Percentiles rank a stretch among this genome's conserved stretches.
Conservation (phyloP, 2,329 filamentous ascomycete species). For the Pyricularia grisea region DNA sequence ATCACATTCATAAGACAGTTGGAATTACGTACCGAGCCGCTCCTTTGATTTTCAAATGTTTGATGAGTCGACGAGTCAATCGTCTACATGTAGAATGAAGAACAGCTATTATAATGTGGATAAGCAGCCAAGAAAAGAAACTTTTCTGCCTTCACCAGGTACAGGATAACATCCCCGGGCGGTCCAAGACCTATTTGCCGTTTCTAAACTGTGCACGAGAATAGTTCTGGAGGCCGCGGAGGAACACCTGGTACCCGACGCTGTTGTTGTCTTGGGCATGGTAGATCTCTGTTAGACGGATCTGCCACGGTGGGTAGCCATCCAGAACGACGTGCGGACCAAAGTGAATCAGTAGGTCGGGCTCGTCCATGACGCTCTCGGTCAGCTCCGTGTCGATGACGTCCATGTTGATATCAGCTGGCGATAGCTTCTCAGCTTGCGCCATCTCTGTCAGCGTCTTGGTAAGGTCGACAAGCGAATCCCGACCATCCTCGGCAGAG, state of each 20-base stretch:
- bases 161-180: neutral
- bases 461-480: slow-evolving; percentile 91
- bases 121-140: neutral
- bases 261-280: slow-evolving; percentile 65
- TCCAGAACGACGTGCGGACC: slow-evolving; percentile 73
- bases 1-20: neutral
- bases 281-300: slow-evolving; percentile 91
- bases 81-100: neutral
- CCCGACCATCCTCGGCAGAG: slow-evolving; percentile 79
- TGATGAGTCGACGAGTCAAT: neutral
- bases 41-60: neutral
- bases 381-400: slow-evolving; percentile 83
- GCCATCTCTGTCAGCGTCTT: slow-evolving; percentile 93
- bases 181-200: slow-evolving; percentile 41
- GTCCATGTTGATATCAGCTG: slow-evolving; percentile 74
- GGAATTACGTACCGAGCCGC: neutral
- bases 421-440: slow-evolving; percentile 73
- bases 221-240: slow-evolving; percentile 75
- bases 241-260: slow-evolving; percentile 90
- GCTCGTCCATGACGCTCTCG: slow-evolving; percentile 73
- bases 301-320: slow-evolving; percentile 94
- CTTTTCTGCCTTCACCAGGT: neutral
- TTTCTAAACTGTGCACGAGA: slow-evolving; percentile 83
- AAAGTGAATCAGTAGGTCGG: slow-evolving; percentile 83
- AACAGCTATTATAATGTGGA: neutral